Conservation (phyloP, 2,329 filamentous ascomycete genomes). For the Magnaporthales sp. region DNA sequence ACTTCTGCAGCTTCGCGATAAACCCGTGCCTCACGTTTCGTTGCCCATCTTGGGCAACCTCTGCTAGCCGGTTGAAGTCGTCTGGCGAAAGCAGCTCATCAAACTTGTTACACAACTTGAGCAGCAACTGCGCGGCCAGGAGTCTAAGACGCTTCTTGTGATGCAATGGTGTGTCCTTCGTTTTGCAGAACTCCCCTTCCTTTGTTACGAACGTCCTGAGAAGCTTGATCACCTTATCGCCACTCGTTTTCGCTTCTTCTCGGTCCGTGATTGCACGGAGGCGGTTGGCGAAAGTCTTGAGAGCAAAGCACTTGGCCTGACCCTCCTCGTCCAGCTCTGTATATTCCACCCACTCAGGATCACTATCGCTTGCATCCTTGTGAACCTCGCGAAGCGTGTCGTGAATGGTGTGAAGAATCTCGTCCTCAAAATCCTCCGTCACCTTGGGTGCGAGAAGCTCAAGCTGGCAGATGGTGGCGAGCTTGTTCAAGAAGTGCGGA, state of each 20-base stretch:
- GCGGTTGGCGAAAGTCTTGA: conserved; percentile 81
- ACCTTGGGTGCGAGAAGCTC: conserved; percentile 66
- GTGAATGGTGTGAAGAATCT: conserved; percentile 71
- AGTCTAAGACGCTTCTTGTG: conserved; percentile 79
- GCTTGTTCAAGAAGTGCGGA: conserved; percentile 65
- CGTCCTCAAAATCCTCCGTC: conserved; percentile 63
- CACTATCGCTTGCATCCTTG: conserved; percentile 41
- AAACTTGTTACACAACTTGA: conserved; percentile 80
- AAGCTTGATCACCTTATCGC: conserved; percentile 56
- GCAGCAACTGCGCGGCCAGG: conserved; percentile 66
- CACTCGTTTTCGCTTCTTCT: conserved; percentile 44
- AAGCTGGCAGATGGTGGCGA: conserved; percentile 65
- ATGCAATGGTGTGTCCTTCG: conserved; percentile 62
- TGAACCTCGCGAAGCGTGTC: conserved; percentile 72
- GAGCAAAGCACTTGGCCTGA: conserved; percentile 71
- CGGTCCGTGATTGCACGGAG: conserved; percentile 43
- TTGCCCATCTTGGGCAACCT: conserved; percentile 71
- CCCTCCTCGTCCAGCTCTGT: conserved; percentile 70
- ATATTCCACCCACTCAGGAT: conserved; percentile 60
- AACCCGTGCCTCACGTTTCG: conserved; percentile 70
- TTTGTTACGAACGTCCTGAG: conserved; percentile 67
- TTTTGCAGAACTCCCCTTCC: conserved; percentile 73
- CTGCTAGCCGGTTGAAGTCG: conserved; percentile 74
- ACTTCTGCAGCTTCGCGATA: conserved; percentile 80
- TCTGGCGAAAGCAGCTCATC: conserved; percentile 64